Conservation (phyloP, 2,329 filamentous ascomycete genomes). For the Rhynchosporium secalis region DNA sequence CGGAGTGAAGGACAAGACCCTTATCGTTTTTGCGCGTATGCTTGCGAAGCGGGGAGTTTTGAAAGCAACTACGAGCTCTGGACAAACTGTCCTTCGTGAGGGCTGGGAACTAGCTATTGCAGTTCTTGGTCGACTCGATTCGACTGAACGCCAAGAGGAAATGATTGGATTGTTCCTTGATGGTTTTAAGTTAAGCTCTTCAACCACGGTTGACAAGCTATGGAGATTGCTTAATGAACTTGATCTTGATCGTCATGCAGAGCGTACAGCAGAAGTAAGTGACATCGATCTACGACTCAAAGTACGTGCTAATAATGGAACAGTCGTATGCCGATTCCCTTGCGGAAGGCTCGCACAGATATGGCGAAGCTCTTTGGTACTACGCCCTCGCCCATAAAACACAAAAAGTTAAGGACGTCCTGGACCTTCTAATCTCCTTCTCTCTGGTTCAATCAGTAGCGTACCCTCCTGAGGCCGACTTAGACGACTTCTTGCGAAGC, state of each 20-base stretch:
- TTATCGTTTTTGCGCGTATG: conserved; percentile 72
- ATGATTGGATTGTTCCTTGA: conserved; percentile 72
- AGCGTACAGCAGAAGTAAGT: conserved; percentile 78
- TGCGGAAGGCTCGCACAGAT: conserved; percentile 69
- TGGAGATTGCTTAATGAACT: conserved; percentile 76
- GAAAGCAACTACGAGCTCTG: conserved; percentile 24
- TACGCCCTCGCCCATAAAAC: conserved; percentile 82
- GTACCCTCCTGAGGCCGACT: conserved; percentile 68
- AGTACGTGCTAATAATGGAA: conserved; percentile 30
- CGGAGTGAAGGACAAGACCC: conserved; percentile 75
- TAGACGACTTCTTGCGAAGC: conserved; percentile 70
- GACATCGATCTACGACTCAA: neutral
- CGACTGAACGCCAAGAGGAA: conserved; percentile 67
- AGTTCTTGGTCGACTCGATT: conserved; percentile 78
- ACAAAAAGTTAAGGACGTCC: conserved; percentile 78
- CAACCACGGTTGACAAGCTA: conserved; percentile 75
- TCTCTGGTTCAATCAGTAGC: conserved; percentile 82
- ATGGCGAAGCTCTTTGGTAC: conserved; percentile 85
- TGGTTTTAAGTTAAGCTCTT: conserved; percentile 70
- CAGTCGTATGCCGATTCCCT: conserved; percentile 83
- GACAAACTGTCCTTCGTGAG: conserved; percentile 49
- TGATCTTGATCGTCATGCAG: conserved; percentile 75
- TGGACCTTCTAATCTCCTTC: conserved; percentile 84
- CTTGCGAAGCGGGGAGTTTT: conserved; percentile 54
- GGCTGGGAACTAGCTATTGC: conserved; percentile 91